These are phyloP conservation scores for Arctium minus DNA, from an alignment of 129 eudicot genomes.

Conservation along the genomic window DNA sequence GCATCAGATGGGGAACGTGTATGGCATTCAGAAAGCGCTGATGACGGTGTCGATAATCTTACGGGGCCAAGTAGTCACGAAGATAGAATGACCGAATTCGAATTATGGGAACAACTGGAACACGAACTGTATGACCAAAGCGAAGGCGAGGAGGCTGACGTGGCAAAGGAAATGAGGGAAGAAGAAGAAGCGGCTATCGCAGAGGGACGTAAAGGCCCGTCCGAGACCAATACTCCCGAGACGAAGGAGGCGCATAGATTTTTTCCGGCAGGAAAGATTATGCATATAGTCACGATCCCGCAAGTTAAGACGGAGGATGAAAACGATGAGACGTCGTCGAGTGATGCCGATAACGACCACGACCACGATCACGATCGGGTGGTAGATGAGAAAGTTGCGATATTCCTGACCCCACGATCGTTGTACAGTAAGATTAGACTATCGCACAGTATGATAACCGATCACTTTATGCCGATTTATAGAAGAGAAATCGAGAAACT, in stretches of 20 bases:
- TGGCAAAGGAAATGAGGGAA: constrained; percentile 73
- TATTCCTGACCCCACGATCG: constrained; percentile 62
- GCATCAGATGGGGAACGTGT: constrained; percentile 30
- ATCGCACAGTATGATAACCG: constrained; percentile 81
- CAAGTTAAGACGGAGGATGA: constrained; percentile 35
- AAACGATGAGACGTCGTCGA: constrained; percentile 24
- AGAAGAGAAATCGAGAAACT: constrained; percentile 86
- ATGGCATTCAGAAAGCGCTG: constrained; percentile 31
- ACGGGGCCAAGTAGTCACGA: constrained; percentile 39
- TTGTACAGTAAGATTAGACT: constrained; percentile 80
- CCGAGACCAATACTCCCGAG: constrained; percentile 38
- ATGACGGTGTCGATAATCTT: constrained; percentile 28
- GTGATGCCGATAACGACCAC: constrained; percentile 1
- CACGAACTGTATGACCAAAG: constrained; percentile 65
- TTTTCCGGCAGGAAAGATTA: constrained; percentile 88
- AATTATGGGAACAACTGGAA: constrained; percentile 89
- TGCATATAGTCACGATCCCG: constrained; percentile 70
- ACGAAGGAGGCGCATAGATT: constrained; percentile 86
- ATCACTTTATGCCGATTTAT: constrained; percentile 94
- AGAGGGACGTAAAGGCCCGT: constrained; percentile 38
- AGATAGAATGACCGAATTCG: constrained; percentile 77
- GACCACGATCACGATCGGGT: neutral
- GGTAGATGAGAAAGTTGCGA: constrained; percentile 59
- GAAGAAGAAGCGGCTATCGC: constrained; percentile 82
- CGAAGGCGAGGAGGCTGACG: constrained; percentile 54